phyloP scores from a whole-genome alignment of 2,329 filamentous ascomycete genomes.

The Trichoderma koningiopsis region DNA sequence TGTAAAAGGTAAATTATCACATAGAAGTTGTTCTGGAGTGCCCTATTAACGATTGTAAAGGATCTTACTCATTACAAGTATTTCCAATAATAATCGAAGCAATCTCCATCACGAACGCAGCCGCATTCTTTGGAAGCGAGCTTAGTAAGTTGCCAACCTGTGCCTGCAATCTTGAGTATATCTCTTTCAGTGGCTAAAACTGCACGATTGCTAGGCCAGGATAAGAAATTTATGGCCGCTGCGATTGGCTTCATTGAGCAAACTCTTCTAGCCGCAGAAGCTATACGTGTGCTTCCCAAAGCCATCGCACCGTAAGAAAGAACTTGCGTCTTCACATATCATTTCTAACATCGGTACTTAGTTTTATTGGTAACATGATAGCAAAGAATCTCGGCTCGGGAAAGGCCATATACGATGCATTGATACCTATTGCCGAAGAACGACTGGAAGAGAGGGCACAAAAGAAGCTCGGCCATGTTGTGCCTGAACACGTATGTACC shows the following conservation, averaged over 20 bases:
- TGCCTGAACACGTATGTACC: not conserved
- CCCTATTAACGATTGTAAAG: not conserved
- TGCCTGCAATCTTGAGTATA: not conserved
- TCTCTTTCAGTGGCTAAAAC: not conserved
- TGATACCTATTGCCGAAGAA: not conserved
- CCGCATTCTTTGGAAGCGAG: not conserved
- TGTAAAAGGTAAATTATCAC: not conserved
- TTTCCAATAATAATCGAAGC: conserved; percentile 6
- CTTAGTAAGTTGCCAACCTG: not conserved
- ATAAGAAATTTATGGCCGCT: not conserved
- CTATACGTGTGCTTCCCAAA: not conserved
- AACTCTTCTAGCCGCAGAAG: not conserved
- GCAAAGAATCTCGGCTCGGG: not conserved
- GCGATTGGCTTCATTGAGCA: conserved; percentile 11
- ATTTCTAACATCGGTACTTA: not conserved
- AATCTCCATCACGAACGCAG: not conserved
- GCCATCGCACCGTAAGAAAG: conserved; percentile 4
- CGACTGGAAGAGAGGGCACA: conserved; percentile 1
- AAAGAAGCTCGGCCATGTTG: not conserved
- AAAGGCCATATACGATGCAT: not conserved
- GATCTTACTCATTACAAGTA: not conserved
- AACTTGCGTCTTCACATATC: not conserved
- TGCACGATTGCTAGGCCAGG: not conserved
- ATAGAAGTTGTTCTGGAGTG: too few relatives aligned
- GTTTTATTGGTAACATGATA: not conserved